A percentile compares a stretch with the other conserved stretches of the same genome.
Evolutionary conservation across 805 yeast genomes (phyloP).

Genomic region (Metschnikowia orientalis): DNA sequence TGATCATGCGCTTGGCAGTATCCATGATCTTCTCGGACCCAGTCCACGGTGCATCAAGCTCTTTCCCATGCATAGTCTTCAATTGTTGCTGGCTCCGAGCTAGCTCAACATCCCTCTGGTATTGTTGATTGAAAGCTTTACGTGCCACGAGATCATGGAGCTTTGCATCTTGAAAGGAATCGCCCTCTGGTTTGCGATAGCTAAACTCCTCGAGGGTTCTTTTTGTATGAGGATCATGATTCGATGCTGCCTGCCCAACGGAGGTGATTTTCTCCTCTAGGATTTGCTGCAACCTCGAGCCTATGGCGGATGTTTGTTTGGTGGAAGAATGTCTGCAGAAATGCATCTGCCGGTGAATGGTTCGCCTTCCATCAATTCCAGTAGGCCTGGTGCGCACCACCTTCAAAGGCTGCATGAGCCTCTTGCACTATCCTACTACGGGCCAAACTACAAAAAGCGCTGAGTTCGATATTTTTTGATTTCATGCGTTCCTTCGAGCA

Average conservation of each 20-base stretch:
- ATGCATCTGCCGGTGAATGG: too few species aligned
- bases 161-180: constrained; percentile 6
- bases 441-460: too few species aligned
- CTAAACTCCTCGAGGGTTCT: constrained; percentile 2
- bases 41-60: constrained; percentile 11
- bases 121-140: constrained; percentile 7
- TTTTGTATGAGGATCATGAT: constrained; percentile 19
- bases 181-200: not conserved
- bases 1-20: constrained; percentile 14
- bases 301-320: constrained; percentile 22
- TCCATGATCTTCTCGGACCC: constrained; percentile 14
- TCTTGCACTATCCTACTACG: too few species aligned
- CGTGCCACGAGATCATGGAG: constrained; percentile 6
- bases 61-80: constrained; percentile 6
- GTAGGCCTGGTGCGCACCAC: too few species aligned
- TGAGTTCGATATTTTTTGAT: too few species aligned
- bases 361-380: too few species aligned
- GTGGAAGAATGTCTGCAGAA: too few species aligned
- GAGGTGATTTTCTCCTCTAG: constrained; percentile 26
- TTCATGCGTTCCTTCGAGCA: too few species aligned
- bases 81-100: constrained; percentile 27
- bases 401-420: too few species aligned
- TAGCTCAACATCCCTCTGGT: constrained; percentile 20
- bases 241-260: too few species aligned
- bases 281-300: constrained; percentile 31